These are phyloP conservation scores for Pseudocercospora pini-densiflorae DNA, from an alignment of 2,329 filamentous ascomycete genomes.

Conservation along the genomic window DNA sequence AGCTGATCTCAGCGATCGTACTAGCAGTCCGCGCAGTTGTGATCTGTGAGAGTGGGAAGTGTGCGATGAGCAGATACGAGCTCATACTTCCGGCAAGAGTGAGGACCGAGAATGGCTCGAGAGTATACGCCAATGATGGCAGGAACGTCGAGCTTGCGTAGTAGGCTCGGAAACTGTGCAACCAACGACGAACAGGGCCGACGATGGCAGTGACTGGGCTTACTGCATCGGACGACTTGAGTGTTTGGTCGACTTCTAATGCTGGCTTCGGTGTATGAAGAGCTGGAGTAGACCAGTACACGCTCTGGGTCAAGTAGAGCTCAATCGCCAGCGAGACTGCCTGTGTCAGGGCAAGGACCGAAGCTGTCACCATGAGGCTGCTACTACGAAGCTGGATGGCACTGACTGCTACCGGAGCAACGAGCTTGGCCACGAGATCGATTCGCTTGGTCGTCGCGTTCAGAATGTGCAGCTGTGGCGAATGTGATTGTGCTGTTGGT, in stretches of 20 bases:
- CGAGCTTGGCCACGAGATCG: slow-evolving; percentile 15
- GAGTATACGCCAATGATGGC: slow-evolving; percentile 9
- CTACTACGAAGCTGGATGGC: background rate
- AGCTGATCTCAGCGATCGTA: slow-evolving; percentile 13
- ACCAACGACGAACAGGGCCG: background rate
- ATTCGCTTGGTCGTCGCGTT: slow-evolving; percentile 15
- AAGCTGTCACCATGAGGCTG: background rate
- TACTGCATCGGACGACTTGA: background rate
- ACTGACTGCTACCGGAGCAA: slow-evolving; percentile 11
- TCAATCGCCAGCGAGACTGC: background rate
- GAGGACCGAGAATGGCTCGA: slow-evolving; percentile 14
- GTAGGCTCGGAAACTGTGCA: slow-evolving; percentile 3
- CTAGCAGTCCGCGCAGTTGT: slow-evolving; percentile 15
- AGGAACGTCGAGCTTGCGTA: background rate
- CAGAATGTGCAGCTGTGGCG: slow-evolving; percentile 7
- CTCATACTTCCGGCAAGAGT: slow-evolving; percentile 15
- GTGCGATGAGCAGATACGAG: slow-evolving; percentile 9
- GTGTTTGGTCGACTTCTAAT: background rate
- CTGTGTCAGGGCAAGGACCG: slow-evolving; percentile 1
- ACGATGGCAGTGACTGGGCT: background rate
- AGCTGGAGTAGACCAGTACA: background rate
- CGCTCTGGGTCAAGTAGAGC: slow-evolving; percentile 1
- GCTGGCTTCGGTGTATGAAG: background rate
- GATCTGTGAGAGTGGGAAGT: slow-evolving; percentile 11
- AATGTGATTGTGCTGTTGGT: background rate